Evolutionary conservation across 1,284 basidiomycete genomes (phyloP).

Genomic region (Tremellales sp.): DNA sequence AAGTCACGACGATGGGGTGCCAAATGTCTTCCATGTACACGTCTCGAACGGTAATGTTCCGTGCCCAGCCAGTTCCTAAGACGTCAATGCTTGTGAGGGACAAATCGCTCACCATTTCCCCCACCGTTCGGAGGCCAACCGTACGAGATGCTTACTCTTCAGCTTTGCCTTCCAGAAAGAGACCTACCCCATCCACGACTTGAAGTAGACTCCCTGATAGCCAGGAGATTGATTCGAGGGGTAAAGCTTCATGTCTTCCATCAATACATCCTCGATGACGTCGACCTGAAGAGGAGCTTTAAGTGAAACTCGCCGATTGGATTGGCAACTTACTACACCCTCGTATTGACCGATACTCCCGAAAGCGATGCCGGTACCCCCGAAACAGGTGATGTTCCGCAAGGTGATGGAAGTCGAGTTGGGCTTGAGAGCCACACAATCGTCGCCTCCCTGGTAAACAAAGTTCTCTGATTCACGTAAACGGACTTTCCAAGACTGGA

Average conservation of each 20-base stretch:
- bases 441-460: slow-evolving; percentile 54
- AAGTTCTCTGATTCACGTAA: slow-evolving; percentile 42
- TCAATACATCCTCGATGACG: slow-evolving; percentile 57
- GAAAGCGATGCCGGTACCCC: slow-evolving; percentile 64
- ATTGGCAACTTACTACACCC: slow-evolving; percentile 49
- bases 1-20: slow-evolving; percentile 26
- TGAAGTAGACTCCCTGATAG: slow-evolving; percentile 57
- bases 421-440: slow-evolving; percentile 64
- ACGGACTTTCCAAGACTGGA: no score
- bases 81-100: neutral
- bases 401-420: slow-evolving; percentile 59
- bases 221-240: slow-evolving; percentile 16
- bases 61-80: slow-evolving; percentile 57
- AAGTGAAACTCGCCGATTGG: no score
- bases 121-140: slow-evolving; percentile 62
- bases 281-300: slow-evolving; percentile 52
- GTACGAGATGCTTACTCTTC: slow-evolving; percentile 41
- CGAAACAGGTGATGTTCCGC: slow-evolving; percentile 56
- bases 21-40: slow-evolving; percentile 42
- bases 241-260: slow-evolving; percentile 52
- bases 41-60: slow-evolving; percentile 54
- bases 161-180: neutral
- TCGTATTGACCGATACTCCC: slow-evolving; percentile 62
- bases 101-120: slow-evolving; percentile 39
- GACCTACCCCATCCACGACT: slow-evolving; percentile 58